These are phyloP conservation scores for Picocystis salinarum DNA, from an alignment of 139 green algal genomes.

Conservation along the genomic window DNA sequence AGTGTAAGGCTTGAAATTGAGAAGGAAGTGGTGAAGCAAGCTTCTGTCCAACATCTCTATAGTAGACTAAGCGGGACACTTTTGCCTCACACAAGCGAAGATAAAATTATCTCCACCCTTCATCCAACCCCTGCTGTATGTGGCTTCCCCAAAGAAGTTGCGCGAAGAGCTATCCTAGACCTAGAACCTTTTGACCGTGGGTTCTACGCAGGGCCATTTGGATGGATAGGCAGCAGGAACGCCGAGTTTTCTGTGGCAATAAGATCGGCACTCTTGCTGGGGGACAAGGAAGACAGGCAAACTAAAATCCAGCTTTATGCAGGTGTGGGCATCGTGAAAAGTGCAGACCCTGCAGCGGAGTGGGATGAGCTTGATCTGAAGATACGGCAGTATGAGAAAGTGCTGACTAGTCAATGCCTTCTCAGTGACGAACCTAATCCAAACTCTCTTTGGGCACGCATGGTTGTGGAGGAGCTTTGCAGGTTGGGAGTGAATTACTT, in stretches of 20 bases:
- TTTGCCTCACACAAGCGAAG: slow-evolving; percentile 19
- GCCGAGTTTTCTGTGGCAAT: slow-evolving; percentile 96
- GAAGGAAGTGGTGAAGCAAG: slow-evolving; percentile 6
- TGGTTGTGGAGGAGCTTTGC: slow-evolving; percentile 77
- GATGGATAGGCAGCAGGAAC: slow-evolving; percentile 56
- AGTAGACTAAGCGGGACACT: slow-evolving; percentile 53
- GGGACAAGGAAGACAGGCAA: neutral
- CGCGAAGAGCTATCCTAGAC: slow-evolving; percentile 12
- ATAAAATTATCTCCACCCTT: slow-evolving; percentile 32
- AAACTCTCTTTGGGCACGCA: slow-evolving; percentile 39
- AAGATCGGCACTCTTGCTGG: slow-evolving; percentile 65
- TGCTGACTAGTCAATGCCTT: slow-evolving; percentile 22
- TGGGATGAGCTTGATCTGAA: slow-evolving; percentile 94
- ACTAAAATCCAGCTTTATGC: slow-evolving; percentile 45
- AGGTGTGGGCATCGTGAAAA: slow-evolving; percentile 85
- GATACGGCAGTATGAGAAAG: slow-evolving; percentile 29
- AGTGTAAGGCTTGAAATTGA: neutral
- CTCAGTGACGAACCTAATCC: slow-evolving; percentile 33
- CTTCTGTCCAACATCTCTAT: slow-evolving; percentile 91
- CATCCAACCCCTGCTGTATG: slow-evolving; percentile 60
- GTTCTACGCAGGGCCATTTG: slow-evolving; percentile 87
- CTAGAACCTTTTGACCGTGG: slow-evolving; percentile 84
- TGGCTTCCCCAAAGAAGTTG: slow-evolving; percentile 35
- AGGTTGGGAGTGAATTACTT: slow-evolving; percentile 63
- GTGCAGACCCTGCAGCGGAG: slow-evolving; percentile 47